Conservation (phyloP, 306 rosid genomes). For the Dryas octopetala region DNA sequence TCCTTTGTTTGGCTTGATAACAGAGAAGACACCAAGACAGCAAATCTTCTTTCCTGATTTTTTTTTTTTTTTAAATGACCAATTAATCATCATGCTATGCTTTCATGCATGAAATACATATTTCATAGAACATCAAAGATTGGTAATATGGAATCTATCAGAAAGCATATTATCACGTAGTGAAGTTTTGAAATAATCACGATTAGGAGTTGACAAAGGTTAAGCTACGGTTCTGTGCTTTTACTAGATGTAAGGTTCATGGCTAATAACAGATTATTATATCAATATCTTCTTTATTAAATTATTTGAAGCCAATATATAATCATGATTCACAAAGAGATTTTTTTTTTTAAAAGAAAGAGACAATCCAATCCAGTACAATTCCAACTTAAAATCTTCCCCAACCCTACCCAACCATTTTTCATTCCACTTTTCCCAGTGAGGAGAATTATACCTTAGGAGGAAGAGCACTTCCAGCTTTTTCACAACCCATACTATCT, state of each 20-base stretch:
- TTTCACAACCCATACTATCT: conserved; percentile 57
- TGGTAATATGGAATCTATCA: not conserved
- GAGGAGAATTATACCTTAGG: conserved; percentile 56
- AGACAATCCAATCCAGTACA: not conserved
- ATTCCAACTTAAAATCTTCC: not conserved
- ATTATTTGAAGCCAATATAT: not conserved
- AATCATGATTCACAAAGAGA: too few species aligned
- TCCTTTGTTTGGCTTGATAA: conserved; percentile 97
- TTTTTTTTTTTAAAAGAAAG: too few species aligned
- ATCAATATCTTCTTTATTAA: not conserved
- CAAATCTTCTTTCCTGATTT: conserved; percentile 82
- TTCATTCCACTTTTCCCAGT: conserved; percentile 2
- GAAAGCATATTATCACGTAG: not conserved
- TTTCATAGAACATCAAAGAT: not conserved
- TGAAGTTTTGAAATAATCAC: not conserved
- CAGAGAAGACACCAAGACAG: conserved; percentile 81
- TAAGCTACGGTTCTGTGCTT: not conserved
- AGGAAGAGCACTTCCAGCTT: conserved; percentile 55
- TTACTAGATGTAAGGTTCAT: not conserved
- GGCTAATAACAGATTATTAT: not conserved
- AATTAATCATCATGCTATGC: conserved; percentile 18
- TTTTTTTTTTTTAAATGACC: not conserved
- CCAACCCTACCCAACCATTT: not conserved
- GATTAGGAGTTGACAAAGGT: not conserved
- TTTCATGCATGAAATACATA: conserved; percentile 15